Conservation (phyloP, 768 basidiomycete species). For the Xerocomellus intermedius region DNA sequence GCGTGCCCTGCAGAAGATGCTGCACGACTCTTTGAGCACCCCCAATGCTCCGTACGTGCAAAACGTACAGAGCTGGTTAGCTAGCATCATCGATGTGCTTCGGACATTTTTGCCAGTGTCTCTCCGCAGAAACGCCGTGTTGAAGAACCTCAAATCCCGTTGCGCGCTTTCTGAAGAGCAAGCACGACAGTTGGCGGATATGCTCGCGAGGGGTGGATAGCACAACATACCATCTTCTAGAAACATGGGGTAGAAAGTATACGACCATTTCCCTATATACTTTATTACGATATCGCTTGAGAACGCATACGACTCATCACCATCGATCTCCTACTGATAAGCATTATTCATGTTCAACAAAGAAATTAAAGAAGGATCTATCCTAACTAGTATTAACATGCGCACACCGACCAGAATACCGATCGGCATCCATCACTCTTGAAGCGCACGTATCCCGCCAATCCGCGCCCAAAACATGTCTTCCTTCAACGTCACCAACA, state of each 20-base stretch:
- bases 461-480: slow-evolving; percentile 87
- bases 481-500: slow-evolving; percentile 64
- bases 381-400: not conserved
- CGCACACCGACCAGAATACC: not conserved
- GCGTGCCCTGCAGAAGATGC: not conserved
- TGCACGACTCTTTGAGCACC: not conserved
- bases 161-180: not conserved
- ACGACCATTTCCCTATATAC: too few relatives aligned
- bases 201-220: not conserved
- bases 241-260: too few relatives aligned
- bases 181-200: not conserved
- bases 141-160: not conserved
- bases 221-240: too few relatives aligned
- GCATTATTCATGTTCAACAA: not conserved
- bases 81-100: not conserved
- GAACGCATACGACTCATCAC: too few relatives aligned
- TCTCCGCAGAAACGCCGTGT: not conserved
- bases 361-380: not conserved
- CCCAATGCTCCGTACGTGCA: too few relatives aligned
- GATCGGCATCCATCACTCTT: not conserved
- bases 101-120: not conserved
- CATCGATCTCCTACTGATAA: not conserved
- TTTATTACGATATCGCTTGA: not conserved
- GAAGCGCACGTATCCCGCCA: slow-evolving; percentile 43
- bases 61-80: slow-evolving; percentile 4